Conservation (phyloP, 306 rosid species). For the Ormosia semicastrata region DNA sequence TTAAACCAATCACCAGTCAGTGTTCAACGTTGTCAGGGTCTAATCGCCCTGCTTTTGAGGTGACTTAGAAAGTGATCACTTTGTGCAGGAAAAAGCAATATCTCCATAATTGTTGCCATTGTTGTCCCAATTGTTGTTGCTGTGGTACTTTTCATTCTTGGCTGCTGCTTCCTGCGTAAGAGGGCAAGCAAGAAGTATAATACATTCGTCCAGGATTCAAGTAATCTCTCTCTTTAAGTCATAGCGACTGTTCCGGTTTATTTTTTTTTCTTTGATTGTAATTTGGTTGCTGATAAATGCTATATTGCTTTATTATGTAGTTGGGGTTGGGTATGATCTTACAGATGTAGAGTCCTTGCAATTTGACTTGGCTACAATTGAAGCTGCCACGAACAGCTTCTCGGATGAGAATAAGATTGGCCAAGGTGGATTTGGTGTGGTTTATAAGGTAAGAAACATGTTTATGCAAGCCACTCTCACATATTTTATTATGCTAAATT, state of each 20-base stretch:
- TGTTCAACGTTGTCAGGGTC: background rate
- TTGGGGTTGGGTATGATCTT: constrained; percentile 20
- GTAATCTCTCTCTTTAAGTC: constrained; percentile 24
- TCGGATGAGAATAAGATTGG: constrained; percentile 43
- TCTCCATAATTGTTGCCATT: constrained; percentile 30
- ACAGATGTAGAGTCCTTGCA: constrained; percentile 40
- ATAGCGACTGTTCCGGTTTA: background rate
- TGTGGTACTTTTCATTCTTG: constrained; percentile 21
- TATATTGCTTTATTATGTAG: constrained; percentile 14
- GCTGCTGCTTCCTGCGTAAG: constrained; percentile 39
- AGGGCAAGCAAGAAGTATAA: constrained; percentile 29
- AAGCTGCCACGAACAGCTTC: constrained; percentile 48
- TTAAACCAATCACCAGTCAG: background rate
- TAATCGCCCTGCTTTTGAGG: background rate
- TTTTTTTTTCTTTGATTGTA: background rate
- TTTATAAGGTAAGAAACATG: constrained; percentile 41
- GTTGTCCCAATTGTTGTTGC: constrained; percentile 36
- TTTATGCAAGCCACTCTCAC: background rate
- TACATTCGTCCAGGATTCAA: constrained; percentile 10
- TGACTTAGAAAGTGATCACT: background rate
- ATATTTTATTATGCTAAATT: background rate
- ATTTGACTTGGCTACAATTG: constrained; percentile 37
- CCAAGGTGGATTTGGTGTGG: constrained; percentile 63
- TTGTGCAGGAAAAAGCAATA: constrained; percentile 34
- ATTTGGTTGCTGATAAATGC: background rate